Percentiles rank a stretch among this genome's conserved stretches.
phyloP scores from a whole-genome alignment of 148 eudicot genomes.

The Polygonum aviculare region DNA sequence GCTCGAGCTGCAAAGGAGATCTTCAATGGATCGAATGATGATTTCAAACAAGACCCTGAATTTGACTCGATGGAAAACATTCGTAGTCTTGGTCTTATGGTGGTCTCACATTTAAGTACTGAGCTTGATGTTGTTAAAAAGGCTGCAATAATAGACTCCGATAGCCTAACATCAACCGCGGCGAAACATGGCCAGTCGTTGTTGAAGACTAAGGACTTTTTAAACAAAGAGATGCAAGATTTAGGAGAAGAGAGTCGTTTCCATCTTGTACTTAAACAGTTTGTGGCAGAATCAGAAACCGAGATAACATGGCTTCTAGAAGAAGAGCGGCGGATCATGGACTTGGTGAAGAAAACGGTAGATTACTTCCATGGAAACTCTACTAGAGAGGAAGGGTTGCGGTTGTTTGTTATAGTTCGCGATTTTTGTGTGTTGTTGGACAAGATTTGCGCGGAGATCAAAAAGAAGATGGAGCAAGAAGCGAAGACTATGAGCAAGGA shows the following conservation, averaged over 20 bases:
- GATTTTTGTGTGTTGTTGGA: slow-evolving; percentile 66
- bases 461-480: slow-evolving; percentile 14
- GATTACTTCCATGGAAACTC: slow-evolving; percentile 84
- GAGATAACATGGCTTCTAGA: slow-evolving; percentile 40
- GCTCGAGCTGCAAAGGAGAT: slow-evolving; percentile 38
- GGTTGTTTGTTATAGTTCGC: slow-evolving; percentile 60
- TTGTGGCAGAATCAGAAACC: slow-evolving; percentile 42
- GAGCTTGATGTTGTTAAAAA: slow-evolving; percentile 56
- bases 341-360: slow-evolving; percentile 57
- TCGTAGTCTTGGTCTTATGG: slow-evolving; percentile 49
- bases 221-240: slow-evolving; percentile 40
- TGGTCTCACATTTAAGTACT: slow-evolving; percentile 44
- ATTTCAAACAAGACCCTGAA: slow-evolving; percentile 33
- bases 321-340: slow-evolving; percentile 63
- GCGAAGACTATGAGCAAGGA: slow-evolving; percentile 14
- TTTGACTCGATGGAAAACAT: slow-evolving; percentile 29
- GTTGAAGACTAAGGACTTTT: slow-evolving; percentile 36
- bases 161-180: slow-evolving; percentile 35
- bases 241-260: slow-evolving; percentile 39
- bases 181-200: slow-evolving; percentile 48
- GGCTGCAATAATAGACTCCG: slow-evolving; percentile 66
- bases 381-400: slow-evolving; percentile 63
- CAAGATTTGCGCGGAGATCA: slow-evolving; percentile 54
- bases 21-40: slow-evolving; percentile 36
- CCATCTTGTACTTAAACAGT: slow-evolving; percentile 25